phyloP scores from a whole-genome alignment of 2,329 filamentous ascomycete species.

The Ceratocystis ficicola region DNA sequence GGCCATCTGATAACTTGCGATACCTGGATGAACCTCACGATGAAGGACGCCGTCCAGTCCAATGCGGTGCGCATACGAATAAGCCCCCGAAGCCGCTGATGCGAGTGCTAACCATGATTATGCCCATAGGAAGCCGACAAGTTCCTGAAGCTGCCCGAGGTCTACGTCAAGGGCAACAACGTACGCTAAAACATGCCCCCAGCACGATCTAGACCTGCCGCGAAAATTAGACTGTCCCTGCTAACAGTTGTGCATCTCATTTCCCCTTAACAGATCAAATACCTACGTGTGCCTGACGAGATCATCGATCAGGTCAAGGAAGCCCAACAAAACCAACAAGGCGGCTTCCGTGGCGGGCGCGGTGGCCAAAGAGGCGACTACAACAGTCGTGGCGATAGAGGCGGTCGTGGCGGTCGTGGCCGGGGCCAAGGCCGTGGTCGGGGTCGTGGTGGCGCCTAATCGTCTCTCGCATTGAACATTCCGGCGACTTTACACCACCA shows the following conservation, averaged over 20 bases:
- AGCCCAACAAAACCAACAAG: conserved; percentile 62
- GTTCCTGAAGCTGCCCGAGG: conserved; percentile 83
- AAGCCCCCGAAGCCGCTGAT: not conserved
- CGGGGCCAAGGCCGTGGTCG: conserved; percentile 31
- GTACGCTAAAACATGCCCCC: conserved; percentile 43
- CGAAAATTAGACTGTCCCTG: not conserved
- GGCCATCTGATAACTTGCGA: conserved; percentile 94
- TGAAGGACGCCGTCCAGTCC: conserved; percentile 95
- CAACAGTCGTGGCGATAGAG: conserved; percentile 42
- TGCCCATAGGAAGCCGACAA: conserved; percentile 68
- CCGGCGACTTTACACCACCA: conserved; percentile 1
- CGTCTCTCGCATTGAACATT: not conserved
- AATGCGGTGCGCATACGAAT: conserved; percentile 48
- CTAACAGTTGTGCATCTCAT: conserved; percentile 24
- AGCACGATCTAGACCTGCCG: not conserved
- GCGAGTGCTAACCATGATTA: conserved; percentile 25
- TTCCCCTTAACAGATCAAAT: conserved; percentile 68
- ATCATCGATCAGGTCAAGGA: conserved; percentile 92
- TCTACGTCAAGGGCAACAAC: conserved; percentile 95
- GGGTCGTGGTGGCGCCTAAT: conserved; percentile 29
- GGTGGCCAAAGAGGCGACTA: conserved; percentile 49
- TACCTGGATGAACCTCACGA: conserved; percentile 98
- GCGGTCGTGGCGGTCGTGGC: conserved; percentile 42
- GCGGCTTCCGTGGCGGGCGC: conserved; percentile 53
- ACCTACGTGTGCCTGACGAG: conserved; percentile 88